Evolutionary conservation across 495 filamentous ascomycete species (phyloP), one percentile per base, ranked within the genome.

Genomic region (Penicillium odoratum): DNA sequence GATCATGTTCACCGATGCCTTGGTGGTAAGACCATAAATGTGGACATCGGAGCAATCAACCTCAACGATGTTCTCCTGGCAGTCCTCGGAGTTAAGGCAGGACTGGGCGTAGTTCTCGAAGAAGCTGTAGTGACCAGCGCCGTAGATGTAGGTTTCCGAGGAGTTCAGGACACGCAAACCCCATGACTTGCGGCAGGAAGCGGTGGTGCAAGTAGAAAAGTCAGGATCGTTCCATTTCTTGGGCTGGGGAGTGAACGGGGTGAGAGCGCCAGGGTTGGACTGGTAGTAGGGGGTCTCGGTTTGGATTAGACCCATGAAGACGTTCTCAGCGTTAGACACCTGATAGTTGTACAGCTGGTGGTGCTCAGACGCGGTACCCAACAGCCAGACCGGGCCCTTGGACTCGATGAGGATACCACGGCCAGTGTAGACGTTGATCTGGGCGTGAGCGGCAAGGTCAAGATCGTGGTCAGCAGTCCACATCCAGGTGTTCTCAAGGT

Each of bases 401-500:
- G 66, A 81, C 74, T 95, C 93, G 57, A 93, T 78, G 34, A 93
- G 80, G 15, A 95, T 80, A 58, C 93, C 93, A 57, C 93, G 89
- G 45, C 92, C 93, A 65, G 90, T 96, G 80, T 87, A 98, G 62
- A 98, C 83, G 72, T 94, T 89, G 72, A 96, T 88, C 73, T 97
- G 93, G 57, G 83, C 83, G 74, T 90, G 84, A 65, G 89, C 87
- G 7, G 72, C 45, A 4, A 85, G 82, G 69, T 97, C 93, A 42
- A 98, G 87, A 58, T 91, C 89, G 77, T 98, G 93, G 71, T 98
- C 93, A 2, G 93, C 85, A 29, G 93, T 91, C 93, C 93, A 98
- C 72, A 88, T 89, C 93, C 93, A 98, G 44, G 83, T 85, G 74
- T 98, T 97, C 75, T 97, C 93, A 48, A 96, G 73, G 71, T 96